A percentile compares a stretch with the other conserved stretches of the same genome.
These are phyloP conservation scores for Fomitopsis palustris DNA, from an alignment of 1,284 basidiomycete species.

Conservation along the genomic window DNA sequence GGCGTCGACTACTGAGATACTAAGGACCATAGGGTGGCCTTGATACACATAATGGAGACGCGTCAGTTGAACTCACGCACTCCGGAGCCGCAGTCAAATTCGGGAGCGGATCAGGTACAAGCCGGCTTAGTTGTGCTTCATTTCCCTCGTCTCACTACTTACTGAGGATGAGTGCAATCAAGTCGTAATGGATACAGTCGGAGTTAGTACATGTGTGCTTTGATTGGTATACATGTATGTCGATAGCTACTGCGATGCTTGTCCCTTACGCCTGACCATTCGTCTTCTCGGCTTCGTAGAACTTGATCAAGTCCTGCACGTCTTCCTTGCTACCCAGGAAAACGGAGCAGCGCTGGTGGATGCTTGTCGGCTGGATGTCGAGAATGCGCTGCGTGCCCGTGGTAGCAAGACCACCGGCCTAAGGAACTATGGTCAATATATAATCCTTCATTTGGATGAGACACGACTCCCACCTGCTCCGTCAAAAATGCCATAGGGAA, in stretches of 20 bases:
- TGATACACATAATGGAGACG: too few relatives aligned
- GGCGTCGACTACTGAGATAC: too few relatives aligned
- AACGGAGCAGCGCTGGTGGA: slow-evolving; percentile 92
- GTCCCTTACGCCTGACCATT: slow-evolving; percentile 9
- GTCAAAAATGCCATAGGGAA: slow-evolving; percentile 99
- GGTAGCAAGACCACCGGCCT: slow-evolving; percentile 96
- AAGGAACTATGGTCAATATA: slow-evolving; percentile 8
- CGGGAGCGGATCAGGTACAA: too few relatives aligned
- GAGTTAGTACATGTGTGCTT: background rate
- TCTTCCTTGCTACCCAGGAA: slow-evolving; percentile 96
- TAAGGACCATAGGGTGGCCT: too few relatives aligned
- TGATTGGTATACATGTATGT: background rate
- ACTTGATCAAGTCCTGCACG: slow-evolving; percentile 85
- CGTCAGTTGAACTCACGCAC: too few relatives aligned
- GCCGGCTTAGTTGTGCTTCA: too few relatives aligned
- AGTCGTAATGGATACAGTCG: background rate
- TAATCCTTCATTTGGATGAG: background rate
- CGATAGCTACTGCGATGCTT: background rate
- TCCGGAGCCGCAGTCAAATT: too few relatives aligned
- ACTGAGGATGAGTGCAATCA: background rate
- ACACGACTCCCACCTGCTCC: slow-evolving; percentile 69
- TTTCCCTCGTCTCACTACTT: too few relatives aligned
- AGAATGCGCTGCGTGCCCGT: slow-evolving; percentile 92
- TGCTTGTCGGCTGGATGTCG: slow-evolving; percentile 85
- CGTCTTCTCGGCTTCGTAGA: slow-evolving; percentile 47